phyloP scores from a whole-genome alignment of 2,329 filamentous ascomycete species.

The Aspergillus phoenicis region DNA sequence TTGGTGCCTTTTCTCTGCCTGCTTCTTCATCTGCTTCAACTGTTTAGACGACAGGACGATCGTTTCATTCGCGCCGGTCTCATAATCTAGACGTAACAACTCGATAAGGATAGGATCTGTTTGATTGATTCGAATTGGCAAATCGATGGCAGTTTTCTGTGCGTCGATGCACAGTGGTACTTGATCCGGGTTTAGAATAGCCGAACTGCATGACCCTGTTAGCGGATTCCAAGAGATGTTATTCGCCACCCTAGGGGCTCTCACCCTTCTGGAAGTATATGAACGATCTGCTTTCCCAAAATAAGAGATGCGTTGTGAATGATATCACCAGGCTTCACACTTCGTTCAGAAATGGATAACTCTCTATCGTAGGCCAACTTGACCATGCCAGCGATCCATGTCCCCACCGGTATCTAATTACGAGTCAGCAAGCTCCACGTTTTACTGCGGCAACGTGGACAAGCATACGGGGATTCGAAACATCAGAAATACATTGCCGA shows the following conservation, averaged over 20 bases:
- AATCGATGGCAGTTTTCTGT: slow-evolving; percentile 60
- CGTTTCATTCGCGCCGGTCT: slow-evolving; percentile 76
- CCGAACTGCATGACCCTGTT: slow-evolving; percentile 60
- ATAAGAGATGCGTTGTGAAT: slow-evolving; percentile 92
- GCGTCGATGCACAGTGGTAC: slow-evolving; percentile 79
- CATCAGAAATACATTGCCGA: slow-evolving; percentile 85
- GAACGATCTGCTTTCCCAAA: slow-evolving; percentile 93
- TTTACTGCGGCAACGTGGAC: slow-evolving; percentile 11
- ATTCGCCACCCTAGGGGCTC: slow-evolving; percentile 22
- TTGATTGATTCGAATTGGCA: slow-evolving; percentile 92
- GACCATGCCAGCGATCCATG: slow-evolving; percentile 71
- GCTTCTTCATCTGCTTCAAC: slow-evolving; percentile 72
- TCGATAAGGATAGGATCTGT: slow-evolving; percentile 88
- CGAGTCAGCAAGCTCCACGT: slow-evolving; percentile 10
- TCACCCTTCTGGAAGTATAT: slow-evolving; percentile 91
- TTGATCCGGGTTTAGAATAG: slow-evolving; percentile 79
- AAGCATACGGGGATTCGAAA: slow-evolving; percentile 75
- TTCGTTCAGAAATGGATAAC: slow-evolving; percentile 87
- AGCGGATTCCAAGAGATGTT: slow-evolving; percentile 20
- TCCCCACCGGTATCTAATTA: slow-evolving; percentile 68
- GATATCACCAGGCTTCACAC: slow-evolving; percentile 84
- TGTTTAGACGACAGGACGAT: slow-evolving; percentile 75
- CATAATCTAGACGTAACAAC: slow-evolving; percentile 81
- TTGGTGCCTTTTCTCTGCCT: slow-evolving; percentile 62
- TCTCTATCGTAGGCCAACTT: slow-evolving; percentile 92